A percentile compares a stretch with the other conserved stretches of the same genome.
Conservation (phyloP, 2,329 filamentous ascomycete species). For the Arachnopeziza araneosa region DNA sequence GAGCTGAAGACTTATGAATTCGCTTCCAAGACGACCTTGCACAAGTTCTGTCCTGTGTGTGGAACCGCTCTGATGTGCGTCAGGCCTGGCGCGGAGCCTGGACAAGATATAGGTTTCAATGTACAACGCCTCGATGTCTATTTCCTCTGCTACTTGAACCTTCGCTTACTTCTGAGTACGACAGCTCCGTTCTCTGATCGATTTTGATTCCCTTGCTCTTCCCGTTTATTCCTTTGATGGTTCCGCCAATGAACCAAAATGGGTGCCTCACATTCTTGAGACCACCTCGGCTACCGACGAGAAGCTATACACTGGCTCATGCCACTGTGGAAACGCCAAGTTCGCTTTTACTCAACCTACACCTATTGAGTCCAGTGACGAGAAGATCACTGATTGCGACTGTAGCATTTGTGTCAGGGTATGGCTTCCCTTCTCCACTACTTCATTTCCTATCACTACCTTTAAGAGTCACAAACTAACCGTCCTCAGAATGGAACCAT, state of each 20-base stretch:
- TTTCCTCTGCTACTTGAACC: background rate
- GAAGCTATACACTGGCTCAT: constrained; percentile 21
- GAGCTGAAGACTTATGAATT: constrained; percentile 41
- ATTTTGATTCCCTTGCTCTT: constrained; percentile 16
- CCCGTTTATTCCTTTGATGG: constrained; percentile 16
- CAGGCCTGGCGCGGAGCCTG: constrained; percentile 25
- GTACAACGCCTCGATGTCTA: constrained; percentile 31
- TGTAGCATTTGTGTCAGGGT: constrained; percentile 20
- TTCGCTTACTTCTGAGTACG: background rate
- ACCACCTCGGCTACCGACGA: constrained; percentile 9
- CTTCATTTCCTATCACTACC: background rate
- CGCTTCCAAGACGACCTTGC: constrained; percentile 32
- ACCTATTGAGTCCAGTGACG: background rate
- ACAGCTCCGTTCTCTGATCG: constrained; percentile 16
- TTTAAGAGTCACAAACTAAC: background rate
- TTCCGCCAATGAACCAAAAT: constrained; percentile 12
- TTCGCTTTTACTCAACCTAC: constrained; percentile 17
- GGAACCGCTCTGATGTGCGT: constrained; percentile 38
- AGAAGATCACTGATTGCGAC: constrained; percentile 17
- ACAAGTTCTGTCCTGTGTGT: constrained; percentile 51
- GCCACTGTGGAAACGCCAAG: constrained; percentile 23
- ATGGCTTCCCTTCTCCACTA: background rate
- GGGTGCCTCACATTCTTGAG: constrained; percentile 7
- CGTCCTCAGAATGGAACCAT: background rate
- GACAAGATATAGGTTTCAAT: constrained; percentile 37